phyloP scores from a whole-genome alignment of 371 early-diverging fungal genomes.

The Furculomyces boomerangus region DNA sequence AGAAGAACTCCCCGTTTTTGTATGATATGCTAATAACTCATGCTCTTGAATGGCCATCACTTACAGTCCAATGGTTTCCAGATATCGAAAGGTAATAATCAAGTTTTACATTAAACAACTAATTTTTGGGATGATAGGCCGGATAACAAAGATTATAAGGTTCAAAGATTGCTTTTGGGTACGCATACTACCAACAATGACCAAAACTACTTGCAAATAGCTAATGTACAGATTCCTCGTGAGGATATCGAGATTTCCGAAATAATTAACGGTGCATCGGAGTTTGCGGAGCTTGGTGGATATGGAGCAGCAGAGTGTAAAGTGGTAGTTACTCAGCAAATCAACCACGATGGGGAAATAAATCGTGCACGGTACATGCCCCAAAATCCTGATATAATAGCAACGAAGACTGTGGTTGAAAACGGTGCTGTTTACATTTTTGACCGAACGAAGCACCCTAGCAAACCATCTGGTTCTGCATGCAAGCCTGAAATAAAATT shows the following conservation, averaged over 20 bases:
- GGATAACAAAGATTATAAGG: constrained; percentile 74
- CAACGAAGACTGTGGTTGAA: constrained; percentile 66
- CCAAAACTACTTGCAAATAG: constrained; percentile 85
- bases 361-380: constrained; percentile 92
- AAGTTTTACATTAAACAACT: not conserved
- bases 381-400: constrained; percentile 80
- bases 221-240: constrained; percentile 69
- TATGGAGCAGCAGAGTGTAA: constrained; percentile 56
- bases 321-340: constrained; percentile 69
- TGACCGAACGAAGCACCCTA: constrained; percentile 88
- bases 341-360: constrained; percentile 89
- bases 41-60: constrained; percentile 93
- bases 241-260: constrained; percentile 44
- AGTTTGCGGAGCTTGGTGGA: constrained; percentile 52
- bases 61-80: constrained; percentile 97
- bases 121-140: constrained; percentile 28
- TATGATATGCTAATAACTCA: constrained; percentile 96
- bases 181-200: constrained; percentile 95
- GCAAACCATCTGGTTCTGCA: constrained; percentile 44
- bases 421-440: constrained; percentile 83
- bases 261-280: constrained; percentile 7
- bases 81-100: constrained; percentile 57
- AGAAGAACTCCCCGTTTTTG: constrained; percentile 95
- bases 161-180: constrained; percentile 75
- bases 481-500: constrained; percentile 76